Base-by-base conservation (phyloP, 2,329 filamentous ascomycete genomes). In the Aulographum hederae region DNA sequence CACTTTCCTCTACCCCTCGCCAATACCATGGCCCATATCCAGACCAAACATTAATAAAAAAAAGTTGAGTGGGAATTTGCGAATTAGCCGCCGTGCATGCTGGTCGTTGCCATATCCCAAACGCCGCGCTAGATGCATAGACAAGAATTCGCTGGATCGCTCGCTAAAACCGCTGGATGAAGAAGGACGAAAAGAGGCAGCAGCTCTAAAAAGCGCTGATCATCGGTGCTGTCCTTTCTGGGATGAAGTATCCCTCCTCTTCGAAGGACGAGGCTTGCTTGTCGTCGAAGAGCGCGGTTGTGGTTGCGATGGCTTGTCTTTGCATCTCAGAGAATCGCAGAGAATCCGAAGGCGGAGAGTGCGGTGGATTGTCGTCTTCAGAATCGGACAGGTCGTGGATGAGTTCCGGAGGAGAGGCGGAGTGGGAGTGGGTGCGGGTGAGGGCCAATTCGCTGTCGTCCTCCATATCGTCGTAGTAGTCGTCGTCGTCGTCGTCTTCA, bases 301-400 rank as follows among this genome's bases (percentile, higher is more conserved):
- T 60, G 25, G 56, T 60, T 43, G 58, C 51, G 46, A 61, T 58
- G 30, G 56, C 48, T 41, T 48, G 45, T 36, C 43, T 45, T 38
- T 61, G 47, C 46, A 62, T 60, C 34, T 61, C 53, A 30, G 51
- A 53, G 45, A 60, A 55, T 37, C 62, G 54, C 43, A 63, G 47
- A 10, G 47, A 46, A 14, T 52, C 40, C 38, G 55, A 48, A 17
- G 58, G 56, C 27, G 61, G 61, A 28, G 61, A 61, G 28, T 51
- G 46, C 30, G 58, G 60, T 35, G 57, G 56, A 18, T 53, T 52
- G 34, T 62, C 60, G 46, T 65, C 60, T 35, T 63, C 59, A 4
- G 56, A 60, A 40, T 60, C 56, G 25, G 55, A 53, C n/a, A n/a
- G n/a, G 38, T 63, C 59, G 47, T 58, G 53, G 27, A 58, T 52